phyloP scores from a whole-genome alignment of 345 rosid species.

The Camelina sativa region DNA sequence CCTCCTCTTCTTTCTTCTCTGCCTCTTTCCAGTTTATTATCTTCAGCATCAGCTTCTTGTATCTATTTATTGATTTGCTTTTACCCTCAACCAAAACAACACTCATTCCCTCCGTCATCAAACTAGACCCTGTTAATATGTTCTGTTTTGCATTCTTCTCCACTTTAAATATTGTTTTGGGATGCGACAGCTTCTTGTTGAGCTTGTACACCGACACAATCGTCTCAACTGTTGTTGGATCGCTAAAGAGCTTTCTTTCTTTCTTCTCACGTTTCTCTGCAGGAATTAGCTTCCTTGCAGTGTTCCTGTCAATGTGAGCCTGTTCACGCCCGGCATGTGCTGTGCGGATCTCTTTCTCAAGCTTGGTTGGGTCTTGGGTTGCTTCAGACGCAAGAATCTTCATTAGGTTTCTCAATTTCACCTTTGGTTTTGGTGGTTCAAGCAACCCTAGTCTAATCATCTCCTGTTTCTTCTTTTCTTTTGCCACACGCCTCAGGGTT shows the following conservation, averaged over 20 bases:
- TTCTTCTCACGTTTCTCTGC: conserved; percentile 90
- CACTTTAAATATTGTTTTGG: conserved; percentile 77
- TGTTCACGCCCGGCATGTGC: conserved; percentile 97
- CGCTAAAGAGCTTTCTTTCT: conserved; percentile 85
- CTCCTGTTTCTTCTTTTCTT: conserved; percentile 88
- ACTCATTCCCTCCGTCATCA: conserved; percentile 68
- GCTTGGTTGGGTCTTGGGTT: conserved; percentile 88
- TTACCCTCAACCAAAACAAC: conserved; percentile 90
- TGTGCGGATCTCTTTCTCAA: conserved; percentile 82
- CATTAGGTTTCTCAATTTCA: conserved; percentile 92
- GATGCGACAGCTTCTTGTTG: conserved; percentile 71
- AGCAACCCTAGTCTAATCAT: conserved; percentile 90
- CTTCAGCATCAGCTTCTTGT: conserved; percentile 80
- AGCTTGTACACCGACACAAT: conserved; percentile 82
- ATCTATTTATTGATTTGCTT: conserved; percentile 79
- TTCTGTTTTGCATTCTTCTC: conserved; percentile 88
- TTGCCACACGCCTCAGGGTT: conserved; percentile 78
- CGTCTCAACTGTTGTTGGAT: conserved; percentile 62
- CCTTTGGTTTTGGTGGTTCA: conserved; percentile 86
- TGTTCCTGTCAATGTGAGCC: conserved; percentile 86
- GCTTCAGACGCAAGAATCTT: conserved; percentile 85
- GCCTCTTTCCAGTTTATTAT: conserved; percentile 90
- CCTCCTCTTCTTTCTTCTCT: conserved; percentile 44
- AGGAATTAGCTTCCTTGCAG: conserved; percentile 83
- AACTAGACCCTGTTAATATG: conserved; percentile 64